Evolutionary conservation across 1,139 yeast genomes (phyloP), one percentile per base, ranked within the genome.

Genomic region (Pichia sp.): DNA sequence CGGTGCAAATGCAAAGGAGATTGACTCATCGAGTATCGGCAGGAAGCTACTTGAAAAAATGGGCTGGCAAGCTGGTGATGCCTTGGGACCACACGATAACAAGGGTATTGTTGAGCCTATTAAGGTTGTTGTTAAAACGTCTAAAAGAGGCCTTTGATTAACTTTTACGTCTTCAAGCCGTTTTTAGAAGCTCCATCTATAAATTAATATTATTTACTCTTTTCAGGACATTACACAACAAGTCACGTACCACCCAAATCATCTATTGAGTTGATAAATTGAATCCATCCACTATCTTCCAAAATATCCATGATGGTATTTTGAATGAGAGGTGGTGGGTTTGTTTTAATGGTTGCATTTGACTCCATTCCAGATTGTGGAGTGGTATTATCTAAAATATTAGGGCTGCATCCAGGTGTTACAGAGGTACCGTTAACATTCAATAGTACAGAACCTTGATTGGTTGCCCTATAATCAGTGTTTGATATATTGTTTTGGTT

Each of bases 11-110:
- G 99, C 99, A 0, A 90, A 93, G 1, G 95, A 81, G 62, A 85
- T 93, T 60, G 82, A 82, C 5, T 68, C 75, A 13, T 82, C 81
- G 54, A 93, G 92, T 67, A 76, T 90, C 55, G 99, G 99, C 36
- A 82, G 96, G 69, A 76, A 74, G 57, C 71, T 93, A 69, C 74
- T 93, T 63, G 89, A 85, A 66, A 87, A 79, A 63, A 78, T 93
- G 76, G 98, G 98, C 5, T 93, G 98, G 98, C 71, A 74, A 32
- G 72, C 76, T 52, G 99, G 99, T 41, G 85, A 85, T 67, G 97
- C 97, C 8, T 77, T 93, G 47, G 98, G 98, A 50, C 75, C 72
- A 38, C 64, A 59, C 10, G 87, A 85, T 32, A 86, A 85, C 61
- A 77, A 78, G 64, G 99, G 99, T 62, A 90, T 90, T 47, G 78